Evolutionary conservation across 75 land plant species (phyloP).

Genomic region (Larix kaempferi): DNA sequence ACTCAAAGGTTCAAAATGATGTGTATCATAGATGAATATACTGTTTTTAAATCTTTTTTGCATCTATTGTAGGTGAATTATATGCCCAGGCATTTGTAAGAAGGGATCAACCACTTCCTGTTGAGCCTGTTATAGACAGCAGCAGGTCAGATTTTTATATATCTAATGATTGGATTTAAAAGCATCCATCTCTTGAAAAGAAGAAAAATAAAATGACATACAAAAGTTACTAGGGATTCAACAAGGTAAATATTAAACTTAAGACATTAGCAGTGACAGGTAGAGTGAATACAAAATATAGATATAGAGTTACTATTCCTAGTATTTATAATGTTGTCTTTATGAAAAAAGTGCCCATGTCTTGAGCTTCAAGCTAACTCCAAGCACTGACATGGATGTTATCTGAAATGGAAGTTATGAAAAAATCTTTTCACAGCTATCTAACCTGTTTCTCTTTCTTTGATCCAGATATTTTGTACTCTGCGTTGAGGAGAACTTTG

Average conservation of each 20-base stretch:
- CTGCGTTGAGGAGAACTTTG: conserved; percentile 87
- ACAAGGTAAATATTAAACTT: not conserved
- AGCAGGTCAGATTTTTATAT: conserved; percentile 66
- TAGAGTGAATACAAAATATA: not conserved
- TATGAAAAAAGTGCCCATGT: not conserved
- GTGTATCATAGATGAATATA: not conserved
- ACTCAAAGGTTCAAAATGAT: not conserved
- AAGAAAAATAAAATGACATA: not conserved
- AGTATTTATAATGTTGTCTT: not conserved
- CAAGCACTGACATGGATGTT: not conserved
- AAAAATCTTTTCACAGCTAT: not conserved
- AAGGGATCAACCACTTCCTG: conserved; percentile 87
- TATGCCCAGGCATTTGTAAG: conserved; percentile 94
- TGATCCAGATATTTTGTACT: conserved; percentile 85
- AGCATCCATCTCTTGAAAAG: not conserved
- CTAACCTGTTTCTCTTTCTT: conserved; percentile 9
- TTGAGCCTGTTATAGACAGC: conserved; percentile 96
- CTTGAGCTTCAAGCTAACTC: not conserved
- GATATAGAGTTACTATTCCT: not conserved
- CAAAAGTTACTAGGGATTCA: not conserved
- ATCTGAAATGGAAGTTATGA: not conserved
- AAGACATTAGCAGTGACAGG: not conserved
- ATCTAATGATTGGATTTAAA: not conserved
- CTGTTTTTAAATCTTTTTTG: not conserved
- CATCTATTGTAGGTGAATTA: conserved; percentile 66